Percentiles rank a stretch among this genome's conserved stretches.
Conservation (phyloP, 2,329 filamentous ascomycete genomes). For the Cladosporium oxysporum region DNA sequence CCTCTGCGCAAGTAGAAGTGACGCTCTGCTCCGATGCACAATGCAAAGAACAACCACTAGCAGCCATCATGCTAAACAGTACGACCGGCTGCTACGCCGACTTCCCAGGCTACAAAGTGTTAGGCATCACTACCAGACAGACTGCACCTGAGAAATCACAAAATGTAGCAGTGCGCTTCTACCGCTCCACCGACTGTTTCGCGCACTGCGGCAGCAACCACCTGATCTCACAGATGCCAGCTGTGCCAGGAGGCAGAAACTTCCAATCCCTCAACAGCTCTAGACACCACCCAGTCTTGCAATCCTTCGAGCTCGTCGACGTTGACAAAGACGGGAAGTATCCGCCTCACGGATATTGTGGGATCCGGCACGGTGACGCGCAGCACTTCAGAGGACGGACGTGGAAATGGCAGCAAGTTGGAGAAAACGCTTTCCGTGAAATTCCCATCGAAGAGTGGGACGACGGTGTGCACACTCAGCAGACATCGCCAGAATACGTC, state of each 20-base stretch:
- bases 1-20: not conserved
- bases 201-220: not conserved
- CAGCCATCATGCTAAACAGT: not conserved
- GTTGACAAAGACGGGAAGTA: constrained; percentile 13
- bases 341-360: constrained; percentile 18
- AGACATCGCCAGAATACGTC: not conserved
- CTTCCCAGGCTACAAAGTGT: not conserved
- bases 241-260: not conserved
- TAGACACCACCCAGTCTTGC: not conserved
- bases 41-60: not conserved
- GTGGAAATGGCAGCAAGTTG: constrained; percentile 22
- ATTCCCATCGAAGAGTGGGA: constrained; percentile 18
- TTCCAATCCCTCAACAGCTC: not conserved
- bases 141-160: not conserved
- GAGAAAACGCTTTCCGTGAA: constrained; percentile 4
- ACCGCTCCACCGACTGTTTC: not conserved
- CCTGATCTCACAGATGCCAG: not conserved
- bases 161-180: not conserved
- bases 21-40: not conserved
- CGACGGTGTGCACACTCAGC: not conserved
- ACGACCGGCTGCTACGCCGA: not conserved
- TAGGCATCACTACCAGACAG: not conserved
- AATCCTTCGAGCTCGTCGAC: constrained; percentile 15
- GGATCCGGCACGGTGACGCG: constrained; percentile 18
- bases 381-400: constrained; percentile 3